Base-by-base conservation (phyloP, 106 monocot species). In the Narthecium ossifragum region DNA sequence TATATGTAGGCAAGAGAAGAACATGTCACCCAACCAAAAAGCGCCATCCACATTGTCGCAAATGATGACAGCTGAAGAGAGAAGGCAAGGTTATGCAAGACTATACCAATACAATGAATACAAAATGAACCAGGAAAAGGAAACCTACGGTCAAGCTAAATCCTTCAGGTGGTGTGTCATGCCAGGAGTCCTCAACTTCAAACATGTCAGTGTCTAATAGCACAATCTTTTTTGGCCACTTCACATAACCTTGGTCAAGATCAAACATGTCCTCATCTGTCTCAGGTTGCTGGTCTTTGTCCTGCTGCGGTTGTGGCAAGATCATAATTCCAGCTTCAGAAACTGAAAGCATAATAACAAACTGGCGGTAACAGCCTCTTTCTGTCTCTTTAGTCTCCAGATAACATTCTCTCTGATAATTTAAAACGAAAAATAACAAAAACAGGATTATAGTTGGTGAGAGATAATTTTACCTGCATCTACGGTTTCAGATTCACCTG, bases 161-260 rank as follows among this genome's bases (percentile, higher is more conserved):
- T 48, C 88, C 91, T 53, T 88, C 91, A 26, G 98, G 98, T 37
- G 91, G 81, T 17, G 88, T 80, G 48, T 99, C 91, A 65, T 99
- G 87, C 98, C 82, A 92, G 1, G 87, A 87, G 50, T 99, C 98
- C 41, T 87, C 84, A 6, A 85, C 79, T 14, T 80, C 81, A 72
- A 99, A 99, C 76, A 77, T 59, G 55, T 92, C 82, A 21, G 91
- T 82, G n/a, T 99, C 88, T 67, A 91, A 73, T 67, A 98, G 73
- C 34, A 98, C 76, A 59, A 88, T 70, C 51, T 99, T 99, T 69
- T 67, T 81, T 4, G 98, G 91, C 98, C 98, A 99, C 63, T 91
- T 91, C n/a, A 68, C 62, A 70, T 54, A 24, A 25, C 61, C 85
- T 25, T 34, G 61, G 45, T 78, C 78, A 49, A 80, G 39, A 30